Conservation (phyloP, 345 rosid genomes). For the Rhizophora mangle region DNA sequence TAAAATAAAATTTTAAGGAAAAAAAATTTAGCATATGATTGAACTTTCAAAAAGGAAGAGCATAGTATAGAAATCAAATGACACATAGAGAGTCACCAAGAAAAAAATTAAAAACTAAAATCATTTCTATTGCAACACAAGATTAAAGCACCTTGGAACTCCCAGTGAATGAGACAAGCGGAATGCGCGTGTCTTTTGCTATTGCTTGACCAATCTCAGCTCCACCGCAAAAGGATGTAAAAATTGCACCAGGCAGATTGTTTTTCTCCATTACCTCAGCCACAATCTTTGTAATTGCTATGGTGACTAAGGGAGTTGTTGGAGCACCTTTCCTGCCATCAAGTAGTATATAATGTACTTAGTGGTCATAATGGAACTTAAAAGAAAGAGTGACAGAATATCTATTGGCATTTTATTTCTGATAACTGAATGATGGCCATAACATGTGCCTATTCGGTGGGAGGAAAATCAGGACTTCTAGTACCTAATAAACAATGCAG, state of each 20-base stretch:
- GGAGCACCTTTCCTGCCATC: slow-evolving; percentile 94
- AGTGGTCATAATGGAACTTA: slow-evolving; percentile 1
- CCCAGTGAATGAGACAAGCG: slow-evolving; percentile 89
- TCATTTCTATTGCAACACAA: neutral
- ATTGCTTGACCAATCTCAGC: slow-evolving; percentile 92
- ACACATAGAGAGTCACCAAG: neutral
- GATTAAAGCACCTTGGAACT: slow-evolving; percentile 66
- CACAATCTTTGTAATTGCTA: slow-evolving; percentile 87
- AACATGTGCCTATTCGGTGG: neutral
- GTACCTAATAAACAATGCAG: neutral
- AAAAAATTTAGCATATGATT: neutral
- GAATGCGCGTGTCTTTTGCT: slow-evolving; percentile 74
- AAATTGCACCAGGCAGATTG: slow-evolving; percentile 84
- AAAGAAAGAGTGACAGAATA: neutral
- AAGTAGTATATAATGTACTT: neutral
- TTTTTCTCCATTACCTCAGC: slow-evolving; percentile 85
- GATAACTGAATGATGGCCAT: neutral
- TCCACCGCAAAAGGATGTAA: slow-evolving; percentile 92
- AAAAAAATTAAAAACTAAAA: neutral
- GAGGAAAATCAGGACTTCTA: neutral
- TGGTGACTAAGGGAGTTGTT: slow-evolving; percentile 85
- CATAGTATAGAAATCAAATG: neutral
- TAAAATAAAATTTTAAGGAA: neutral
- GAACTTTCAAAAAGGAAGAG: slow-evolving; percentile 1
- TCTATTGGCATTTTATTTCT: neutral